These are phyloP conservation scores for Amaranthus palmeri DNA, from an alignment of 148 eudicot species.

Conservation along the genomic window DNA sequence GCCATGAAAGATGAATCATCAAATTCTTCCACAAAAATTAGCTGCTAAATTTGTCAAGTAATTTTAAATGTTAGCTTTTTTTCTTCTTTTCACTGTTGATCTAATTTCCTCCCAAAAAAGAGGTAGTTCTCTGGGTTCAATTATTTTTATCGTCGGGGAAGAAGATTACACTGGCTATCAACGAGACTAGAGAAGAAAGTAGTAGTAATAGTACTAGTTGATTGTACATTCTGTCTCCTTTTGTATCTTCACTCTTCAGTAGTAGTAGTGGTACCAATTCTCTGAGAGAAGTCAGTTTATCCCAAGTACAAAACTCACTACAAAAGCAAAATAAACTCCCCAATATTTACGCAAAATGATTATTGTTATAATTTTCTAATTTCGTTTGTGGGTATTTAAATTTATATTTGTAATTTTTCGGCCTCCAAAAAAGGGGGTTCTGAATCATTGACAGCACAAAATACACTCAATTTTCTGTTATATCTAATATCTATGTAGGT, in stretches of 20 bases:
- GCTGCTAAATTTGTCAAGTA: neutral
- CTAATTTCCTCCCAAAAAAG: neutral
- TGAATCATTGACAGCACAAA: neutral
- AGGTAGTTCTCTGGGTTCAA: neutral
- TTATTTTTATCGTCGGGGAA: slow-evolving; percentile 10
- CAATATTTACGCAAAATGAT: neutral
- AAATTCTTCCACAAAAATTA: slow-evolving; percentile 16
- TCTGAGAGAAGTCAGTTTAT: slow-evolving; percentile 6
- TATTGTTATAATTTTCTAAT: neutral
- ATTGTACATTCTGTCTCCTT: slow-evolving; percentile 34
- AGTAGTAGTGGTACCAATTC: neutral
- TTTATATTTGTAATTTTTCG: neutral
- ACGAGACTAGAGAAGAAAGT: neutral
- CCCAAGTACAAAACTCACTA: neutral
- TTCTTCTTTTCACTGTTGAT: neutral
- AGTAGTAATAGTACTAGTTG: slow-evolving; percentile 14
- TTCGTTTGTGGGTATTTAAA: neutral
- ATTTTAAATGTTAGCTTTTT: neutral
- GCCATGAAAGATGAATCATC: slow-evolving; percentile 34
- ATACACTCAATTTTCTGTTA: neutral
- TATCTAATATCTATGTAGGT: too few species aligned
- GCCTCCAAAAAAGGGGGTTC: slow-evolving; percentile 9
- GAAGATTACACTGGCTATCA: neutral
- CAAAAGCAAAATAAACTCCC: neutral
- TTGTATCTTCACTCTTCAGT: slow-evolving; percentile 9